These are phyloP conservation scores for Zygosaccharomyces siamensis DNA, from an alignment of 805 yeast species.

Conservation along the genomic window DNA sequence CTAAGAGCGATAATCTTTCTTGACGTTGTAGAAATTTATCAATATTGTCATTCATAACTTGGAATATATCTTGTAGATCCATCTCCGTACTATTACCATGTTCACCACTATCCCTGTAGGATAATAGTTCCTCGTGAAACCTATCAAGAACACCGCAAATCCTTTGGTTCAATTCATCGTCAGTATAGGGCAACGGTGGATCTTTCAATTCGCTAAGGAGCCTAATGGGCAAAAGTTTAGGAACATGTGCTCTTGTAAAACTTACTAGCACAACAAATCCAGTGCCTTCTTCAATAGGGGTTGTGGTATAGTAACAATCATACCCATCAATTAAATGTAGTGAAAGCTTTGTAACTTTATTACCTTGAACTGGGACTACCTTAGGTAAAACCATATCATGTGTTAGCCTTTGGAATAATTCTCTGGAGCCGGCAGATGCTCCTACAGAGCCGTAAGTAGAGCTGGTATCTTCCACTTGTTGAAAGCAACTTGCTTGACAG, in stretches of 20 bases:
- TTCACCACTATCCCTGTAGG: conserved; percentile 22
- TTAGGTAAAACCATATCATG: conserved; percentile 31
- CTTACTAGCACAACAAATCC: conserved; percentile 23
- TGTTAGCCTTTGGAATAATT: conserved; percentile 27
- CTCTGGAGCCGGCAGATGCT: conserved; percentile 16
- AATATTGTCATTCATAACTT: conserved; percentile 36
- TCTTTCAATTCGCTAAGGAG: conserved; percentile 30
- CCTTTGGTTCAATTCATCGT: conserved; percentile 23
- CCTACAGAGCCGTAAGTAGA: conserved; percentile 24
- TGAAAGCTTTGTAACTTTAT: conserved; percentile 34
- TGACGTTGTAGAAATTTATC: conserved; percentile 63
- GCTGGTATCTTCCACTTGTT: conserved; percentile 12
- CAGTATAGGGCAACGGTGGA: conserved; percentile 18
- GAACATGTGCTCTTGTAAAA: conserved; percentile 24
- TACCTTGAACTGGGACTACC: conserved; percentile 29
- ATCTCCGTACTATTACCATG: conserved; percentile 26
- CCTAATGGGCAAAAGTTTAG: conserved; percentile 33
- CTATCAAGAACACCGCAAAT: conserved; percentile 26
- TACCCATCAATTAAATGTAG: conserved; percentile 29
- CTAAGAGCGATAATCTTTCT: conserved; percentile 64
- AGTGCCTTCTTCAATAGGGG: conserved; percentile 6
- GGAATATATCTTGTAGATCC: conserved; percentile 32
- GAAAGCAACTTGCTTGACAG: conserved; percentile 25
- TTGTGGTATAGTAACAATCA: conserved; percentile 34
- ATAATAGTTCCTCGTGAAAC: conserved; percentile 30